Conservation (phyloP, 495 filamentous ascomycete species). For the Penicillium nucicola region DNA sequence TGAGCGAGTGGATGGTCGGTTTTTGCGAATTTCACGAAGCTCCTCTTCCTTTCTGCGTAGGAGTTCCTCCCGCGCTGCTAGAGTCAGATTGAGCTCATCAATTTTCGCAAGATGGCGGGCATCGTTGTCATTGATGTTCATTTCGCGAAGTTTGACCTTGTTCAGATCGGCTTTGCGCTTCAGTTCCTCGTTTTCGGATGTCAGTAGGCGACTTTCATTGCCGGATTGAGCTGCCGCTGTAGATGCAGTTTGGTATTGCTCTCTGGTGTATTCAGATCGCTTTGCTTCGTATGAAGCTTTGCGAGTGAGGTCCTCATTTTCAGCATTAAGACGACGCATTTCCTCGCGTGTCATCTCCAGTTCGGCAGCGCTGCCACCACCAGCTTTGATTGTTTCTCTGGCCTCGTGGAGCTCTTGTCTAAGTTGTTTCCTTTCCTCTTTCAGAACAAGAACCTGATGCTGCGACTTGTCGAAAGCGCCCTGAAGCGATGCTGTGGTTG, state of each 20-base stretch:
- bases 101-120: constrained; percentile 36
- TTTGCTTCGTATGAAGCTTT: constrained; percentile 51
- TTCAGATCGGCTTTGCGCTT: constrained; percentile 51
- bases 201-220: constrained; percentile 49
- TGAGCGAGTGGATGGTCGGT: constrained; percentile 43
- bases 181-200: constrained; percentile 44
- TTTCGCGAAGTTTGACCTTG: constrained; percentile 45
- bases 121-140: constrained; percentile 44
- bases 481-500: constrained; percentile 23
- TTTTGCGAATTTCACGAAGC: constrained; percentile 52
- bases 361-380: constrained; percentile 49
- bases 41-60: constrained; percentile 60
- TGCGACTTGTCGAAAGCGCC: constrained; percentile 37
- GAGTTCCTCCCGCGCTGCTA: constrained; percentile 42
- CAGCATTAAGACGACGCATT: constrained; percentile 37
- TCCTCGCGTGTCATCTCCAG: constrained; percentile 46
- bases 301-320: constrained; percentile 41
- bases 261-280: constrained; percentile 56
- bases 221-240: constrained; percentile 47
- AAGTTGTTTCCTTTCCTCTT: constrained; percentile 46
- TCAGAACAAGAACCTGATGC: constrained; percentile 44
- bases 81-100: constrained; percentile 45
- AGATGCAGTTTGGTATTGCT: constrained; percentile 63
- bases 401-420: constrained; percentile 48
- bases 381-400: constrained; percentile 43